Evolutionary conservation across 495 filamentous ascomycete species (phyloP).

Genomic region (Tuber melanosporum): DNA sequence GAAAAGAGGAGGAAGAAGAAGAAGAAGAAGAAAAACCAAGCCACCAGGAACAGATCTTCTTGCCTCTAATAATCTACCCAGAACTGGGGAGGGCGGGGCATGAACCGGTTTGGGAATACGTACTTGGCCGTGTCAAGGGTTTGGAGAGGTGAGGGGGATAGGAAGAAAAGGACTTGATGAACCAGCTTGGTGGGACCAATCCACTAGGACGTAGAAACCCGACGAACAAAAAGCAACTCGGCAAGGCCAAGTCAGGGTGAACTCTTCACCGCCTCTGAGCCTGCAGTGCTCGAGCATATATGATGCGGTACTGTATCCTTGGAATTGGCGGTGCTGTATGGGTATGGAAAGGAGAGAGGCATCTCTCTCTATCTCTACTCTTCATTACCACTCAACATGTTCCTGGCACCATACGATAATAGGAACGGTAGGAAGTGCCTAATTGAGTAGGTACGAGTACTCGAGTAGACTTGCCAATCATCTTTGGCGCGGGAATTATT

Average conservation of each 20-base stretch:
- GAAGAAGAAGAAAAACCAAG: neutral
- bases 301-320: neutral
- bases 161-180: neutral
- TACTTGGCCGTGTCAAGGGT: neutral
- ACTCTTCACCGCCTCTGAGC: neutral
- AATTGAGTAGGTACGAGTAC: neutral
- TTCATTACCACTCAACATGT: neutral
- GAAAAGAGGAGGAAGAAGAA: neutral
- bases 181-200: neutral
- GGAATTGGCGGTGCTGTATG: neutral
- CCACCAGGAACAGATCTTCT: neutral
- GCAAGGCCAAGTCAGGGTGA: neutral
- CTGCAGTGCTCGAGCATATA: no score
- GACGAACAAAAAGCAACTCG: neutral
- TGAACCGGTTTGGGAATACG: neutral
- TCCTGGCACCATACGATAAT: neutral
- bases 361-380: neutral
- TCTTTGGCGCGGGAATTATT: neutral
- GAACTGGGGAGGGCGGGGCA: neutral
- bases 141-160: neutral
- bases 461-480: neutral
- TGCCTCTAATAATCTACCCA: neutral
- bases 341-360: neutral
- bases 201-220: neutral
- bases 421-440: neutral